These are phyloP conservation scores for Parastagonospora avenae DNA, from an alignment of 2,329 filamentous ascomycete genomes.

Conservation along the genomic window DNA sequence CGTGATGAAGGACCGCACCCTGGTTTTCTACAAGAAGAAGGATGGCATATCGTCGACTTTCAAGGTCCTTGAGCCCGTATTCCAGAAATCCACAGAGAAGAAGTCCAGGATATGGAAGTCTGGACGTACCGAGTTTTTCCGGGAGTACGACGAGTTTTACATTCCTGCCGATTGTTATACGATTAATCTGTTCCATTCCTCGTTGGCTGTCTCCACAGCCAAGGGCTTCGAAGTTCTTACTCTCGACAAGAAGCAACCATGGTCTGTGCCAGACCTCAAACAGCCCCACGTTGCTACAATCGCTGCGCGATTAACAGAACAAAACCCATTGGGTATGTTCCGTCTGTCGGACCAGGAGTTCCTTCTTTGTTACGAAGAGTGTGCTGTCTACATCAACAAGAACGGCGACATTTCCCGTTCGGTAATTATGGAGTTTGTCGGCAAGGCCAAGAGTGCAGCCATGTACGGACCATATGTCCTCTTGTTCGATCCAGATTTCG, in stretches of 20 bases:
- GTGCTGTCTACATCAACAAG: conserved; percentile 97
- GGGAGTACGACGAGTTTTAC: conserved; percentile 98
- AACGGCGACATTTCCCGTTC: conserved; percentile 93
- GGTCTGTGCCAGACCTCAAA: conserved; percentile 88
- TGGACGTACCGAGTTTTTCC: conserved; percentile 90
- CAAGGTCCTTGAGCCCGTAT: conserved; percentile 94
- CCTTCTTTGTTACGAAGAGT: conserved; percentile 91
- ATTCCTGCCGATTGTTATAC: conserved; percentile 94
- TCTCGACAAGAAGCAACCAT: conserved; percentile 94
- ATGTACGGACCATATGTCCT: conserved; percentile 91
- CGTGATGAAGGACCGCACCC: conserved; percentile 92
- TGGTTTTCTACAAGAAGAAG: conserved; percentile 97
- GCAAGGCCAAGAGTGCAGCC: conserved; percentile 83
- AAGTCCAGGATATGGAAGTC: conserved; percentile 71
- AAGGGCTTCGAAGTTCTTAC: conserved; percentile 96
- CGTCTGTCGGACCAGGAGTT: conserved; percentile 81
- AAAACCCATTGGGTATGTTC: conserved; percentile 94
- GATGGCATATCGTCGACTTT: conserved; percentile 92
- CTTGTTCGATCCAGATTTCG: conserved; percentile 93
- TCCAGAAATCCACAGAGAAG: conserved; percentile 89
- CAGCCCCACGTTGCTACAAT: conserved; percentile 82
- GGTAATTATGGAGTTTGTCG: conserved; percentile 99
- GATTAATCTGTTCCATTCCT: conserved; percentile 94
- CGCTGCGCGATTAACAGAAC: conserved; percentile 78
- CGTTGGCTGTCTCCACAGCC: conserved; percentile 86